Conservation (phyloP, 2,329 filamentous ascomycete genomes). For the Hypoxylon sp. region DNA sequence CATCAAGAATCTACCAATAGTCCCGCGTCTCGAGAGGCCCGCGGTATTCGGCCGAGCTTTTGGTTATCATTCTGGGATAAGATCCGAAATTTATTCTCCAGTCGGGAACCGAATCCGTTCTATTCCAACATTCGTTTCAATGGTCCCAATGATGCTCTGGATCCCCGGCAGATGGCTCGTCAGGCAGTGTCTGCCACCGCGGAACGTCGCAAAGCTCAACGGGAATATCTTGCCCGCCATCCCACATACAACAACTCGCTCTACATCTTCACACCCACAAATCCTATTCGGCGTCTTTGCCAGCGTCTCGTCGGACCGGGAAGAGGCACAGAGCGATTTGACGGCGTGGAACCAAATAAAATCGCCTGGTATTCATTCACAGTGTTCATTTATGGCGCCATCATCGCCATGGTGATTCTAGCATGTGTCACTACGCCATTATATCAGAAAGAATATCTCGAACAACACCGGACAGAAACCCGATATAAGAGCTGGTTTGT, state of each 20-base stretch:
- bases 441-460: conserved; percentile 91
- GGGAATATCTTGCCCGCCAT: conserved; percentile 89
- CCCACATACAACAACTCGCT: conserved; percentile 94
- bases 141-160: conserved; percentile 81
- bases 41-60: conserved; percentile 69
- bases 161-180: conserved; percentile 89
- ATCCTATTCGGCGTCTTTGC: conserved; percentile 84
- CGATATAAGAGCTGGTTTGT: conserved; percentile 89
- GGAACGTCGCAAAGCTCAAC: conserved; percentile 86
- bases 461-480: conserved; percentile 63
- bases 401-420: conserved; percentile 97
- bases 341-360: conserved; percentile 91
- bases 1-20: conserved; percentile 59
- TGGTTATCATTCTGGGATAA: conserved; percentile 75
- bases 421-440: conserved; percentile 95
- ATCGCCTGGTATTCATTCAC: conserved; percentile 94
- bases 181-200: conserved; percentile 89
- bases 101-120: conserved; percentile 91
- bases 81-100: conserved; percentile 68
- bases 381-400: conserved; percentile 91
- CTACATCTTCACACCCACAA: conserved; percentile 85
- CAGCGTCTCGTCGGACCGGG: conserved; percentile 93
- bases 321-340: conserved; percentile 86
- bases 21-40: conserved; percentile 57
- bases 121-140: conserved; percentile 83